phyloP scores from a whole-genome alignment of 371 early-diverging fungal genomes.

The Mucor velutinosus region DNA sequence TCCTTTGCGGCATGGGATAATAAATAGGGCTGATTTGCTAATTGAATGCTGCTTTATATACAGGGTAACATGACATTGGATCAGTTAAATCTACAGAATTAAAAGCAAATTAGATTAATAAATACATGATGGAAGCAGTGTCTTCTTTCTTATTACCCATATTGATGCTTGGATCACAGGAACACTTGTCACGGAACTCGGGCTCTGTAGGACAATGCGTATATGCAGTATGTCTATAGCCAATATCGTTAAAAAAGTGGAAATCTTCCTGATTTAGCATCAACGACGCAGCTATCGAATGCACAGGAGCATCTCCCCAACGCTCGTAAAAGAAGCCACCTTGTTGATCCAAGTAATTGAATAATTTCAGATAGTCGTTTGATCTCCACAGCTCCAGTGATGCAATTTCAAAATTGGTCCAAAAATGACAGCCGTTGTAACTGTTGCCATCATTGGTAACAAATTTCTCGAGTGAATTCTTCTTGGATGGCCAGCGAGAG shows the following conservation, averaged over 20 bases:
- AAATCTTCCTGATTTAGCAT: constrained; percentile 79
- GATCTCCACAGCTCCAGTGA: constrained; percentile 82
- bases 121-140: too few species aligned
- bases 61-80: constrained; percentile 21
- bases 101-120: background rate
- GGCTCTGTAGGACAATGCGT: constrained; percentile 71
- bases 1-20: background rate
- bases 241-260: constrained; percentile 87
- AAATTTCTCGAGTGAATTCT: constrained; percentile 48
- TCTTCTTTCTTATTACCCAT: constrained; percentile 40
- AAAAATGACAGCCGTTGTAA: constrained; percentile 77
- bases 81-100: constrained; percentile 13
- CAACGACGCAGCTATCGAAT: constrained; percentile 87
- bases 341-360: constrained; percentile 78
- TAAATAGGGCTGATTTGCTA: background rate
- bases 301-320: constrained; percentile 98
- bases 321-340: constrained; percentile 95
- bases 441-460: constrained; percentile 36
- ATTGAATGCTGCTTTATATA: constrained; percentile 11
- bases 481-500: constrained; percentile 31
- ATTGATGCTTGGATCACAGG: constrained; percentile 54
- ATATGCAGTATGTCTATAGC: constrained; percentile 72
- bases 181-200: constrained; percentile 56
- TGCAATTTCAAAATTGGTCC: constrained; percentile 79
- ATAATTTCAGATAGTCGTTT: constrained; percentile 73